Evolutionary conservation across 2,329 filamentous ascomycete genomes (phyloP).

Genomic region (Curvularia sp.): DNA sequence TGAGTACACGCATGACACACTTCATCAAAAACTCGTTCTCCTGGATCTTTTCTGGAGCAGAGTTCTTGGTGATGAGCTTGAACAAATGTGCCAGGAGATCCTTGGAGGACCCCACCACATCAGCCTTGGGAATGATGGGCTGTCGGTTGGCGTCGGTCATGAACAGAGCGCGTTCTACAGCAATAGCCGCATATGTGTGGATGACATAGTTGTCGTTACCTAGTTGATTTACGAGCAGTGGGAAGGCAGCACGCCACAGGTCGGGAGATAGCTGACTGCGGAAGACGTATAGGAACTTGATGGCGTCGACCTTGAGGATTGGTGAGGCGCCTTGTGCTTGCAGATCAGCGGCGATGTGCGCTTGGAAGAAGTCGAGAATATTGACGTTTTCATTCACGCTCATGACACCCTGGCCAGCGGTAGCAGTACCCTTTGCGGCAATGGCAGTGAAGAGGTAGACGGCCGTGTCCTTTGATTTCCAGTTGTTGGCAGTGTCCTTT

Average conservation of each 20-base stretch:
- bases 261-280: slow-evolving; percentile 90
- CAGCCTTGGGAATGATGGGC: slow-evolving; percentile 78
- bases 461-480: slow-evolving; percentile 98
- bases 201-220: slow-evolving; percentile 92
- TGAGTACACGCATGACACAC: slow-evolving; percentile 95
- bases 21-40: slow-evolving; percentile 99
- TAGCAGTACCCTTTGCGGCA: slow-evolving; percentile 88
- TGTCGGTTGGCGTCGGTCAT: slow-evolving; percentile 77
- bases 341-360: slow-evolving; percentile 88
- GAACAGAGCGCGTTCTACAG: slow-evolving; percentile 90
- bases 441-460: slow-evolving; percentile 95
- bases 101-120: slow-evolving; percentile 82
- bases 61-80: slow-evolving; percentile 84
- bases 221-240: slow-evolving; percentile 88
- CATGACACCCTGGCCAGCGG: slow-evolving; percentile 86
- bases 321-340: slow-evolving; percentile 75
- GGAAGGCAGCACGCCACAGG: slow-evolving; percentile 89
- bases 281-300: slow-evolving; percentile 98
- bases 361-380: slow-evolving; percentile 94
- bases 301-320: slow-evolving; percentile 94
- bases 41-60: slow-evolving; percentile 88
- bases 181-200: slow-evolving; percentile 96
- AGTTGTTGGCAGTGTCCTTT: slow-evolving; percentile 71
- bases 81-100: slow-evolving; percentile 91
- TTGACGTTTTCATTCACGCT: slow-evolving; percentile 82